These are phyloP conservation scores for Fusarium nodosum DNA, from an alignment of 2,329 filamentous ascomycete genomes.

Conservation along the genomic window DNA sequence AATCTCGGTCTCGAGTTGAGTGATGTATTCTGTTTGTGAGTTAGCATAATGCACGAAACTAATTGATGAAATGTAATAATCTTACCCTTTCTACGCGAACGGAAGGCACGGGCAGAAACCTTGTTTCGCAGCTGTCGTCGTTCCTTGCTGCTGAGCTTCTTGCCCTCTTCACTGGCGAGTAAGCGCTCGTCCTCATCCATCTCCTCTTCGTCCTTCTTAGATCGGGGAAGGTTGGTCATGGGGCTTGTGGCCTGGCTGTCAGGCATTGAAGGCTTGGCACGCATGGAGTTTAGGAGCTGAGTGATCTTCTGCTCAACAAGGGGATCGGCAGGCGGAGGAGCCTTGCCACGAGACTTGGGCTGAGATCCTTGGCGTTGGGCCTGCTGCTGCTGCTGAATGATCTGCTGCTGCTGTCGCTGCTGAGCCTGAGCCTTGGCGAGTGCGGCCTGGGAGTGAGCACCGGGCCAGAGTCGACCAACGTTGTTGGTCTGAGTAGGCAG, in stretches of 20 bases:
- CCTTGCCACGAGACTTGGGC: slow-evolving; percentile 64
- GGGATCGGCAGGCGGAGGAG: slow-evolving; percentile 71
- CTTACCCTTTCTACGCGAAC: slow-evolving; percentile 97
- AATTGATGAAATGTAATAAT: slow-evolving; percentile 15
- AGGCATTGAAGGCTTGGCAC: slow-evolving; percentile 74
- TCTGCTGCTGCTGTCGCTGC: slow-evolving; percentile 75
- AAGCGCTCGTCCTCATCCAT: slow-evolving; percentile 98
- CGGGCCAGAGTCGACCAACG: slow-evolving; percentile 86
- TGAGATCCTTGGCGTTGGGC: slow-evolving; percentile 64
- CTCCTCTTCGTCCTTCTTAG: slow-evolving; percentile 95
- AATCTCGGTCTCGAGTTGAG: slow-evolving; percentile 91
- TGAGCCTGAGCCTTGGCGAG: slow-evolving; percentile 79
- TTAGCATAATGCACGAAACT: slow-evolving; percentile 31
- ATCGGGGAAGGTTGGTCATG: slow-evolving; percentile 76
- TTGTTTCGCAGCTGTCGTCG: slow-evolving; percentile 98
- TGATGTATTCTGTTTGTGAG: slow-evolving; percentile 84
- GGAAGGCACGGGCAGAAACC: slow-evolving; percentile 96
- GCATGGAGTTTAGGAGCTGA: slow-evolving; percentile 92
- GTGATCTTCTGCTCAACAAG: slow-evolving; percentile 93
- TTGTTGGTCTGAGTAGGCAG: slow-evolving; percentile 66
- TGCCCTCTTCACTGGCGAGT: slow-evolving; percentile 95
- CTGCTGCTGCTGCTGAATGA: slow-evolving; percentile 64
- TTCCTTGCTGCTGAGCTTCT: slow-evolving; percentile 99
- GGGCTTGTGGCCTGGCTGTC: slow-evolving; percentile 62
- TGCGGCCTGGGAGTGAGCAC: slow-evolving; percentile 92